Percentiles rank a stretch among this genome's conserved stretches.
phyloP scores from a whole-genome alignment of 768 basidiomycete species.

The Hypholoma fasciculare region DNA sequence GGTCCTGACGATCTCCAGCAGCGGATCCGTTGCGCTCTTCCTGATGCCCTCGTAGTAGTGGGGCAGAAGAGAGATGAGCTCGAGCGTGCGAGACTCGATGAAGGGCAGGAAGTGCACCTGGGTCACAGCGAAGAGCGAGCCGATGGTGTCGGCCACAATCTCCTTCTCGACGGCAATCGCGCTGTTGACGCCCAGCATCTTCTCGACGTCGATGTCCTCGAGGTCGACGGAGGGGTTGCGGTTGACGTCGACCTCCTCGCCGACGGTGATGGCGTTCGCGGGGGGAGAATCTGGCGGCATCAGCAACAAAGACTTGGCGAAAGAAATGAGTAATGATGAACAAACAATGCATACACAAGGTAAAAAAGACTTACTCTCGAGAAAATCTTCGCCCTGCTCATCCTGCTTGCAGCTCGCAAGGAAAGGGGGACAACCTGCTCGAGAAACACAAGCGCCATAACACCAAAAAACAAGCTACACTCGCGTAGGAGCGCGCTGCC shows the following conservation, averaged over 20 bases:
- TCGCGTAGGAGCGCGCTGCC: constrained; percentile 88
- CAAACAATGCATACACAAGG: not conserved
- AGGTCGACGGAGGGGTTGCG: constrained; percentile 60
- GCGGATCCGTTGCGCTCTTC: constrained; percentile 86
- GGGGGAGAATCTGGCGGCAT: constrained; percentile 68
- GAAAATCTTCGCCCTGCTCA: constrained; percentile 69
- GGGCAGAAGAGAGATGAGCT: constrained; percentile 74
- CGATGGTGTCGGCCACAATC: constrained; percentile 95
- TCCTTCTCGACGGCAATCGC: constrained; percentile 99
- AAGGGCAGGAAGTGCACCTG: constrained; percentile 87
- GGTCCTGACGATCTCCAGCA: constrained; percentile 86
- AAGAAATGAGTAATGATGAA: not conserved
- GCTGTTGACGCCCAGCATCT: constrained; percentile 89
- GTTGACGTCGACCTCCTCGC: constrained; percentile 54
- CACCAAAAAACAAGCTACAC: constrained; percentile 97
- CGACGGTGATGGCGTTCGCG: constrained; percentile 66
- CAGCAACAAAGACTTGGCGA: constrained; percentile 48
- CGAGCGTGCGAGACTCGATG: constrained; percentile 79
- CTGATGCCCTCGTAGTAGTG: constrained; percentile 99
- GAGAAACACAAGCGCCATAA: constrained; percentile 96
- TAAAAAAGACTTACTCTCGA: constrained; percentile 37
- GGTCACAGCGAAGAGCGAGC: constrained; percentile 84
- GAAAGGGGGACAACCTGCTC: constrained; percentile 85
- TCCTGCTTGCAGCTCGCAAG: constrained; percentile 79
- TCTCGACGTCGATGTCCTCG: constrained; percentile 82